Conservation (phyloP, 1,284 basidiomycete species). For the Fomitopsis betulina region DNA sequence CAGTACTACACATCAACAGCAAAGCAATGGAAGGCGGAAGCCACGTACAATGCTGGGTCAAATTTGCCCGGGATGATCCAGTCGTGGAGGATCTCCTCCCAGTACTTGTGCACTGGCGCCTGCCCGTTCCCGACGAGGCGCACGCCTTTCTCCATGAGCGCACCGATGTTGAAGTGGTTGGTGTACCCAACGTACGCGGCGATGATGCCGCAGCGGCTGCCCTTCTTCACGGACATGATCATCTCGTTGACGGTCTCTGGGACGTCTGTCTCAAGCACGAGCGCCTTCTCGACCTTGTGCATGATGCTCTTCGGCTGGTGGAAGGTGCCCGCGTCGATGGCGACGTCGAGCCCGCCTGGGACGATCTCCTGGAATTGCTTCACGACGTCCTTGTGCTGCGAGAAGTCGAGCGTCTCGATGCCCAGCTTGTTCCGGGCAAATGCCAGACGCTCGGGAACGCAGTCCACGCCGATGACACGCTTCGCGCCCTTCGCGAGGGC, state of each 20-base stretch:
- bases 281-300: slow-evolving; percentile 66
- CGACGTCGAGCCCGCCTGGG: slow-evolving; percentile 61
- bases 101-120: slow-evolving; percentile 73
- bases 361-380: slow-evolving; percentile 59
- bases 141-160: slow-evolving; percentile 76
- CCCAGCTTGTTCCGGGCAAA: slow-evolving; percentile 52
- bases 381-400: slow-evolving; percentile 49
- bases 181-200: slow-evolving; percentile 62
- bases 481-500: slow-evolving; percentile 66
- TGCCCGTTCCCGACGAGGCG: slow-evolving; percentile 69
- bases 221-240: slow-evolving; percentile 58
- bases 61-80: slow-evolving; percentile 66
- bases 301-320: slow-evolving; percentile 62
- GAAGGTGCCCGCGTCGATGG: slow-evolving; percentile 57
- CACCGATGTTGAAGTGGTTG: slow-evolving; percentile 70
- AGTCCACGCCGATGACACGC: slow-evolving; percentile 72
- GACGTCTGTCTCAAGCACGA: slow-evolving; percentile 76
- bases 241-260: slow-evolving; percentile 72
- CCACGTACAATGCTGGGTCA: slow-evolving; percentile 58
- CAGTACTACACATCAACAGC: not conserved
- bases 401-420: slow-evolving; percentile 66
- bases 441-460: slow-evolving; percentile 55
- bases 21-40: slow-evolving; percentile 5
- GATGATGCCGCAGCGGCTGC: slow-evolving; percentile 60
- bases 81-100: slow-evolving; percentile 65